Base-by-base conservation (phyloP, 129 eudicot species). In the Chrysanthemum seticuspe region DNA sequence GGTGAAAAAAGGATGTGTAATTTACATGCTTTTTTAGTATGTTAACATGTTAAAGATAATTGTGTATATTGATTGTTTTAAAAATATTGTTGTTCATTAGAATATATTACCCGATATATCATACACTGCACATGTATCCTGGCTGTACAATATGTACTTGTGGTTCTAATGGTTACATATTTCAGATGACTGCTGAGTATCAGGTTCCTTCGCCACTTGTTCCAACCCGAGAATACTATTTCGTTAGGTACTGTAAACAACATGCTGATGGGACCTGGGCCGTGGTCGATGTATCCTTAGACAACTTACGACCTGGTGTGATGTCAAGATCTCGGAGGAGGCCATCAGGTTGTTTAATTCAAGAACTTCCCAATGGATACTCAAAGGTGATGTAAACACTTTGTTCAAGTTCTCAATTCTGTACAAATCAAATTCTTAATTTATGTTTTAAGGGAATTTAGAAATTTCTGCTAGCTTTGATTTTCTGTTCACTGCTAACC, bases 231-330 rank as follows among this genome's bases (percentile, higher is more conserved):
- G 87, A 87, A 34, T 68, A 60, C 83, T 81, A 76, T 74, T 87
- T 87, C 25, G 81, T 57, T 31, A 81, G 92, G 69, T 81, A 84
- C 75, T 87, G 92, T 34, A 81, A 82, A 25, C 87, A 81, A 48
- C 83, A 75, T 19, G 48, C 72, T 3, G 92, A 84, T 0, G 86
- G 85, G 44, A 79, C 75, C 0, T 87, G 92, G 92, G 88, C 85
- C 6, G 86, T 84, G 70, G 92, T 81, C 1, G 92, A 87, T 79
- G 85, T 81, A 31, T 84, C 92, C 15, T 49, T 79, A 13, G 92
- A 87, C 61, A 75, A 73, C 51, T 62, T 84, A 40, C 65, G 56
- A 21, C 79, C 86, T 54, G 49, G 62, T 66, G 63, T 73, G 18
- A 23, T 55, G 15, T 16, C 65, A 16, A 44, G 71, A 10, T 81